Evolutionary conservation across 1,139 yeast genomes (phyloP).

Genomic region (Taphrina populina): DNA sequence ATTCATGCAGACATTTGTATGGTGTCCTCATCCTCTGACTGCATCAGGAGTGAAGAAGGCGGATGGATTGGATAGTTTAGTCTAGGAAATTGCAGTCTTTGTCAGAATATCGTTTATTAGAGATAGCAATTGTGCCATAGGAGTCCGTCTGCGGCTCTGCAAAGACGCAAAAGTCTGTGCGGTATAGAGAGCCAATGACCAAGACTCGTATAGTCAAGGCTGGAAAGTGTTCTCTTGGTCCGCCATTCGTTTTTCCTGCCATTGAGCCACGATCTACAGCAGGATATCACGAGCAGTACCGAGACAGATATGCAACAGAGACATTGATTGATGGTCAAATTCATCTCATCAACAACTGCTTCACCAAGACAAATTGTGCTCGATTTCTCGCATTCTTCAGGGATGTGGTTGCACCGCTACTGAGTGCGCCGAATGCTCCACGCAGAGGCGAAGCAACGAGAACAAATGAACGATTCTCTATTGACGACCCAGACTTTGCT

Average conservation of each 20-base stretch:
- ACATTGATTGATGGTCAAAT: slow-evolving; percentile 47
- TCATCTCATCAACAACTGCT: slow-evolving; percentile 52
- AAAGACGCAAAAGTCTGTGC: too few species aligned
- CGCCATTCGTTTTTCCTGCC: slow-evolving; percentile 9
- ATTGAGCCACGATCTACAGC: not conserved
- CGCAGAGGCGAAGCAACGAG: slow-evolving; percentile 59
- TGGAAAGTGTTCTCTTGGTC: not conserved
- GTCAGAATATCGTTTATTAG: too few species aligned
- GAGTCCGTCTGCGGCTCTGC: too few species aligned
- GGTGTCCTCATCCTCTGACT: too few species aligned
- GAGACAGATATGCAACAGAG: slow-evolving; percentile 9
- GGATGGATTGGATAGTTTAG: too few species aligned
- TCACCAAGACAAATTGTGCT: slow-evolving; percentile 50
- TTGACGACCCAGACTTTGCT: slow-evolving; percentile 50
- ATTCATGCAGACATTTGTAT: too few species aligned
- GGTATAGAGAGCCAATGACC: too few species aligned
- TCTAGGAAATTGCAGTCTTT: too few species aligned
- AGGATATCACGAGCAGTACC: too few species aligned
- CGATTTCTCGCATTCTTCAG: slow-evolving; percentile 51
- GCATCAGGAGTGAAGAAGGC: too few species aligned
- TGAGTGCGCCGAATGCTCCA: slow-evolving; percentile 12
- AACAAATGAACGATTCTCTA: slow-evolving; percentile 55
- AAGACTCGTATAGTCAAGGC: not conserved
- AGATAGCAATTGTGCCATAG: too few species aligned
- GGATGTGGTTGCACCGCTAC: slow-evolving; percentile 44